A percentile compares a stretch with the other conserved stretches of the same genome.
phyloP scores from a whole-genome alignment of 176 grass and related monocot species.

The Dactylis glomerata region DNA sequence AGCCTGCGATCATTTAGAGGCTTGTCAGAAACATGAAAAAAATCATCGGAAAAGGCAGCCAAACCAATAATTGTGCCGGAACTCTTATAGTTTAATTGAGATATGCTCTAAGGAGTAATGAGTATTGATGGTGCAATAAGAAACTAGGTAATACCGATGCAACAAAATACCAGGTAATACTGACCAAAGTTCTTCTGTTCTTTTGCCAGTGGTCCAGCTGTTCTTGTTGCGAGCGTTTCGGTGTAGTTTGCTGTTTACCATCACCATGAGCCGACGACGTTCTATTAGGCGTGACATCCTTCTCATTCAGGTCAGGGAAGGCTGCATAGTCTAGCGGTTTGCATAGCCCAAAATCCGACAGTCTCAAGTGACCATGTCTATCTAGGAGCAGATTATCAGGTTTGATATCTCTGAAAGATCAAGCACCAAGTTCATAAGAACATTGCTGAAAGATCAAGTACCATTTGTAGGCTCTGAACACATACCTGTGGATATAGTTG shows the following conservation, averaged over 20 bases:
- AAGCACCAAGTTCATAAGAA: constrained; percentile 22
- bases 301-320: constrained; percentile 94
- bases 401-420: constrained; percentile 90
- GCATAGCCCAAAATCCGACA: constrained; percentile 97
- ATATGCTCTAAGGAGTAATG: background rate
- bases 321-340: constrained; percentile 84
- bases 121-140: background rate
- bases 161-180: constrained; percentile 28
- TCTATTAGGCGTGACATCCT: constrained; percentile 63
- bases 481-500: constrained; percentile 96
- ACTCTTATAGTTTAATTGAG: background rate
- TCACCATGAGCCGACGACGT: constrained; percentile 30
- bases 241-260: constrained; percentile 42
- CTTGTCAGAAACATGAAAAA: constrained; percentile 11
- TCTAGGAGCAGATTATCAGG: constrained; percentile 98
- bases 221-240: constrained; percentile 85
- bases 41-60: background rate
- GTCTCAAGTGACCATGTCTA: constrained; percentile 86
- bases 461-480: background rate
- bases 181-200: constrained; percentile 96
- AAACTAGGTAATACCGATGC: constrained; percentile 25
- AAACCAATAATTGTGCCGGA: background rate
- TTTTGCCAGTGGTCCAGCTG: constrained; percentile 97
- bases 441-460: constrained; percentile 32
- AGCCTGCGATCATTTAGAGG: constrained; percentile 49